These are phyloP conservation scores for Suillus discolor DNA, from an alignment of 768 basidiomycete genomes.

Conservation along the genomic window DNA sequence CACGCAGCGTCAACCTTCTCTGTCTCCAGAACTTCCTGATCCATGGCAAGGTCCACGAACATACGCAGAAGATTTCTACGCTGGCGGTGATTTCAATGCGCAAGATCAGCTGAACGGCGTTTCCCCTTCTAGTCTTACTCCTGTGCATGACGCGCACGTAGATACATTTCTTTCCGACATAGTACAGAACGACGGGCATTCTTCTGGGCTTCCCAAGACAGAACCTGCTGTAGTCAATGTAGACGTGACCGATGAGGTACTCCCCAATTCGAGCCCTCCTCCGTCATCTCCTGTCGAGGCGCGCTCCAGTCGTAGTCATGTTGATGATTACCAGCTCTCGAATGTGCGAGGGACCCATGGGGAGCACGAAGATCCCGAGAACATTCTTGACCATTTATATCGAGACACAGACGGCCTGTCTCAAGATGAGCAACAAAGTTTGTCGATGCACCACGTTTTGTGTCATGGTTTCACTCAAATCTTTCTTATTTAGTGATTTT, in stretches of 20 bases:
- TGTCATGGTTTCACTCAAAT: not conserved
- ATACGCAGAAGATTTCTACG: slow-evolving; percentile 46
- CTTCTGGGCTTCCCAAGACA: no score
- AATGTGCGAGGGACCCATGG: not conserved
- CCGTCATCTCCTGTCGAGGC: slow-evolving; percentile 11
- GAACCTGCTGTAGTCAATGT: slow-evolving; percentile 3
- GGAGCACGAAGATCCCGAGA: not conserved
- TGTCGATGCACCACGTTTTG: not conserved
- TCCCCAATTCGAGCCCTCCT: slow-evolving; percentile 13
- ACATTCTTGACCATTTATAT: slow-evolving; percentile 12
- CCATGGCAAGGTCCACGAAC: slow-evolving; percentile 42
- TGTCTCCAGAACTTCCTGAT: slow-evolving; percentile 37
- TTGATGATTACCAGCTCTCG: not conserved
- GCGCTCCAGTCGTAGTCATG: not conserved
- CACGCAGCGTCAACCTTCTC: slow-evolving; percentile 3
- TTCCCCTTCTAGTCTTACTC: slow-evolving; percentile 28
- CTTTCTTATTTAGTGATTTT: slow-evolving; percentile 1
- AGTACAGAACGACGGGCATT: not conserved
- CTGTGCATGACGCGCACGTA: slow-evolving; percentile 18
- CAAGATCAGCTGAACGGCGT: slow-evolving; percentile 2
- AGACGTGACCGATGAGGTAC: slow-evolving; percentile 5
- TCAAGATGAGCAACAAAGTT: slow-evolving; percentile 8
- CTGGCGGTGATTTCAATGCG: slow-evolving; percentile 42
- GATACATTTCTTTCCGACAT: not conserved
- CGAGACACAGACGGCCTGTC: slow-evolving; percentile 2